phyloP scores from a whole-genome alignment of 257 asterid genomes.

The Ophiorrhiza pumila region DNA sequence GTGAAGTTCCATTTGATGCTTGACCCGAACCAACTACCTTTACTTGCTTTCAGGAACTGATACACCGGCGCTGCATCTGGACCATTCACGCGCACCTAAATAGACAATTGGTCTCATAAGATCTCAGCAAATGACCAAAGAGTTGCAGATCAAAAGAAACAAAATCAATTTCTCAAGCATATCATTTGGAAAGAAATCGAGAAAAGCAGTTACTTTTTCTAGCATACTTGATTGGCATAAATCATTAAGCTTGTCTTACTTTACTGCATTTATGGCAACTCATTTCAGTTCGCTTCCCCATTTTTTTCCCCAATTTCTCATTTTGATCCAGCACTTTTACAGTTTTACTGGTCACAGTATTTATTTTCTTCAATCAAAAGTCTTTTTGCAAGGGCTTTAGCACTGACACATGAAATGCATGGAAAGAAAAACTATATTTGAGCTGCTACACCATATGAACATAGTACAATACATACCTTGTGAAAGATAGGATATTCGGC shows the following conservation, averaged over 20 bases:
- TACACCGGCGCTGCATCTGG: conserved; percentile 64
- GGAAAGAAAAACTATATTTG: not conserved
- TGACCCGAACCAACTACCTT: conserved; percentile 55
- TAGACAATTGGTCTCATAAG: not conserved
- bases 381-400: not conserved
- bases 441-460: no score
- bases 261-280: not conserved
- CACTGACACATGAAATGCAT: not conserved
- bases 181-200: not conserved
- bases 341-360: not conserved
- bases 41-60: conserved; percentile 69
- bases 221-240: not conserved
- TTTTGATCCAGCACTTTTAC: not conserved
- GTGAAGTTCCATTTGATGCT: conserved; percentile 93
- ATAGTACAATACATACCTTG: conserved; percentile 41
- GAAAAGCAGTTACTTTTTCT: not conserved
- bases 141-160: not conserved
- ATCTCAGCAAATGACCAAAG: not conserved
- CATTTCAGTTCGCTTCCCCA: not conserved
- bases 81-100: conserved; percentile 82
- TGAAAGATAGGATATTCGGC: conserved; percentile 87
- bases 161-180: not conserved
- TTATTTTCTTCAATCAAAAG: not conserved
- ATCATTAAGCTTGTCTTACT: not conserved
- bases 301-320: not conserved